These are phyloP conservation scores for Pichia scutulata DNA, from an alignment of 805 yeast species.

Conservation along the genomic window DNA sequence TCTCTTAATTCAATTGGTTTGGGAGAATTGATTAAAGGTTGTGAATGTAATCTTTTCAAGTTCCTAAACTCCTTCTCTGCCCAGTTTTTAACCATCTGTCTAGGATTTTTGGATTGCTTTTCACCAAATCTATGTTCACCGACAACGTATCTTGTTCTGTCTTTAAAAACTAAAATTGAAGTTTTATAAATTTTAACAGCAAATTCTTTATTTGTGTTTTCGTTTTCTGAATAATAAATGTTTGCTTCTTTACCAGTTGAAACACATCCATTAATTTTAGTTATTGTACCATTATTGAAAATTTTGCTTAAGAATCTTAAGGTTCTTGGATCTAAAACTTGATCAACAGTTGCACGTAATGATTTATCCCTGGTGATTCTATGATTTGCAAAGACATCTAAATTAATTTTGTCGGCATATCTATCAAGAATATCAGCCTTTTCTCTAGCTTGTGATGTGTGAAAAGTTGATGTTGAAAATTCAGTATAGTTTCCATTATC, in stretches of 20 bases:
- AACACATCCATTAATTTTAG: conserved; percentile 86
- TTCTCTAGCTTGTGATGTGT: conserved; percentile 21
- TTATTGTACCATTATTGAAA: conserved; percentile 74
- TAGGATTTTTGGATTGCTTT: conserved; percentile 81
- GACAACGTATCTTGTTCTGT: conserved; percentile 89
- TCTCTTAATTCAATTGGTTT: conserved; percentile 82
- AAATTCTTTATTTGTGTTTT: conserved; percentile 43
- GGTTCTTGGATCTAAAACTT: conserved; percentile 93
- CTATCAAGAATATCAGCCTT: conserved; percentile 49
- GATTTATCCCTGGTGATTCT: conserved; percentile 72
- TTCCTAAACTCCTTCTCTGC: conserved; percentile 97
- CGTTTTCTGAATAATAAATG: conserved; percentile 72
- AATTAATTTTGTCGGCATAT: conserved; percentile 56
- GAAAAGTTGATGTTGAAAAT: not conserved
- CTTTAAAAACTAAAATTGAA: conserved; percentile 93
- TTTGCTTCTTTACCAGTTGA: conserved; percentile 99
- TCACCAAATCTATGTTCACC: conserved; percentile 92
- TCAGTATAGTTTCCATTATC: not conserved
- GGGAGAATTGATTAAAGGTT: conserved; percentile 81
- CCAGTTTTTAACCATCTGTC: conserved; percentile 97
- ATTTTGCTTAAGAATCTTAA: conserved; percentile 72
- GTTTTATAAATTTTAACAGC: conserved; percentile 96
- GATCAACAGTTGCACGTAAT: conserved; percentile 94
- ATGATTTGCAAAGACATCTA: conserved; percentile 52
- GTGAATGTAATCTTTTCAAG: conserved; percentile 66